Conservation (phyloP, 768 basidiomycete genomes). For the Mrakia gelida region DNA sequence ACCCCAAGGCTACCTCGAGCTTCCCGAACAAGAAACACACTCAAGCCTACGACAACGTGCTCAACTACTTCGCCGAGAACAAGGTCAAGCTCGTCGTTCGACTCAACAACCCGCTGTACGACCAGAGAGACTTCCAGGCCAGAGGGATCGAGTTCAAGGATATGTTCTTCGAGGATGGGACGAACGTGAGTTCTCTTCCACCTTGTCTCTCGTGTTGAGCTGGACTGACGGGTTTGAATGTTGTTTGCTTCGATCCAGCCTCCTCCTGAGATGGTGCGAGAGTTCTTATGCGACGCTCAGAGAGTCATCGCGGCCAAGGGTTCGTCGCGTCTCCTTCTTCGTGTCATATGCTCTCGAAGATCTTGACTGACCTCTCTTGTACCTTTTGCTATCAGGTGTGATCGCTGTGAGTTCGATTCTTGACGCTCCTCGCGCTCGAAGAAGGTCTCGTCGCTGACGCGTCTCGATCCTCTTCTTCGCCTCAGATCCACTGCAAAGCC, state of each 20-base stretch:
- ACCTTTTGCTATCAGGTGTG: not conserved
- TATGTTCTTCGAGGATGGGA: conserved; percentile 97
- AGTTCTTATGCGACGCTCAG: conserved; percentile 26
- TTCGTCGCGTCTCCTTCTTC: not conserved
- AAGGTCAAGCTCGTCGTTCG: conserved; percentile 87
- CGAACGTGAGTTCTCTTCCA: conserved; percentile 51
- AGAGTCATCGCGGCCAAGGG: conserved; percentile 2
- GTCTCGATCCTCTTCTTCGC: not conserved
- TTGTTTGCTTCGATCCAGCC: not conserved
- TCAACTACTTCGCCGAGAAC: conserved; percentile 85
- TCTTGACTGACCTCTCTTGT: not conserved
- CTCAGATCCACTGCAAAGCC: conserved; percentile 72
- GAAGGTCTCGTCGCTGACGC: not conserved
- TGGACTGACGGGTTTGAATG: not conserved
- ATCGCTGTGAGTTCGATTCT: conserved; percentile 18
- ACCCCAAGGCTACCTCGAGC: conserved; percentile 45
- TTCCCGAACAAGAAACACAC: conserved; percentile 75
- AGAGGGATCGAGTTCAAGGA: conserved; percentile 61
- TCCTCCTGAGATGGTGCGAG: conserved; percentile 26
- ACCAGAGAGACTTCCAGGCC: conserved; percentile 71
- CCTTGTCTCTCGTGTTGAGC: too few relatives aligned
- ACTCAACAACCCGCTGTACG: conserved; percentile 88
- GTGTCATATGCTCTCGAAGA: not conserved
- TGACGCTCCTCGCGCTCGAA: too few relatives aligned
- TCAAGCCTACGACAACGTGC: conserved; percentile 77